A percentile compares a stretch with the other conserved stretches of the same genome.
These are phyloP conservation scores for Rosa multiflora DNA, from an alignment of 306 rosid genomes.

Conservation along the genomic window DNA sequence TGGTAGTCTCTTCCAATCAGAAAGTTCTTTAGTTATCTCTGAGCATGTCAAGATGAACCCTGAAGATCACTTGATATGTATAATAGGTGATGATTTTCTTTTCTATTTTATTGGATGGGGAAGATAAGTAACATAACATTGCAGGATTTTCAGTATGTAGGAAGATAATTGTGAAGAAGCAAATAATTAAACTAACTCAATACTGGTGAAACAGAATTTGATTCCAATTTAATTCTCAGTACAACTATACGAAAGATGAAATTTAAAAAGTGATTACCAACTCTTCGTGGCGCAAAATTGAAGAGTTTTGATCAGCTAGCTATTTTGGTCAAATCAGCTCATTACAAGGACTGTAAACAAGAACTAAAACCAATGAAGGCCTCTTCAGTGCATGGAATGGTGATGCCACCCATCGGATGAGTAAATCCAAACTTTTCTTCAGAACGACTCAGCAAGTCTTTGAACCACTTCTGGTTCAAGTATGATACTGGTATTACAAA, in stretches of 20 bases:
- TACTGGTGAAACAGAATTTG: background rate
- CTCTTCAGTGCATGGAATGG: conserved; percentile 30
- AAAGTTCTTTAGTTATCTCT: background rate
- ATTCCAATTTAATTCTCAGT: background rate
- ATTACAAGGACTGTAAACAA: conserved; percentile 3
- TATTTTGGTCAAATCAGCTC: background rate
- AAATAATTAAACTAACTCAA: background rate
- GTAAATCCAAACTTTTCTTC: conserved; percentile 32
- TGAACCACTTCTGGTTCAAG: conserved; percentile 14
- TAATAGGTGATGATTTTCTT: background rate
- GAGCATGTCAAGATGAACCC: background rate
- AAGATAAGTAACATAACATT: background rate
- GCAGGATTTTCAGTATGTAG: background rate
- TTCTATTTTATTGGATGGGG: background rate
- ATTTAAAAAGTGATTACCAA: background rate
- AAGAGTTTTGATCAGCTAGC: background rate
- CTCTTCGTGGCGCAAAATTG: conserved; percentile 2
- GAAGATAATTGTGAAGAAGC: background rate
- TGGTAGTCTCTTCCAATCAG: background rate
- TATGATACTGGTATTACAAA: conserved; percentile 10
- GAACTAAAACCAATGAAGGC: conserved; percentile 18
- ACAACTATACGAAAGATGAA: background rate
- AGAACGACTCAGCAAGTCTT: conserved; percentile 1
- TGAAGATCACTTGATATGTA: background rate
- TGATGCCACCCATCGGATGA: conserved; percentile 37